Evolutionary conservation across 108 stramenopile species (phyloP), one percentile per base, ranked within the genome.

Genomic region (Fragilariopsis cylindrus): DNA sequence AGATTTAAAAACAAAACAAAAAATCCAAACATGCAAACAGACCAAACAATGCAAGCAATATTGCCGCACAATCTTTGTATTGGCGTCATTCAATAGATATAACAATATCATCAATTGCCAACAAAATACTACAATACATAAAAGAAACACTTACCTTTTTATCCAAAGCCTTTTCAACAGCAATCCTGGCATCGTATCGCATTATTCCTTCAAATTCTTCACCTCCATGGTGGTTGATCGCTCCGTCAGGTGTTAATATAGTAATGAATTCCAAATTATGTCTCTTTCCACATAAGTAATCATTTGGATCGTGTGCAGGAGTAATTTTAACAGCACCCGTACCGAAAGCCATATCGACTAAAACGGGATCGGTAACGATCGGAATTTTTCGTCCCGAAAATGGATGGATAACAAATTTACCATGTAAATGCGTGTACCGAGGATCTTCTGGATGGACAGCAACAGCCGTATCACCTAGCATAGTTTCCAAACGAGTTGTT

Each of bases 251-350:
- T 48, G 88, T 90, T 68, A 99, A 74, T 9, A 99, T 75, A 21
- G 92, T 94, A 55, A 98, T 94, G 73, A 98, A 98, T 76, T 94
- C 91, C 76, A 99, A 85, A 58, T 90, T 84, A 79, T 99, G 96
- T 46, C 98, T 80, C 84, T 94, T 96, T 52, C 99, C 99, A 76
- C 97, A 98, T 71, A 94, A 94, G 88, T 97, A 99, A 92, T 99
- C 99, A 70, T 99, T 98, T 5, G 98, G 99, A 84, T 99, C 99
- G 73, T 99, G 98, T 4, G 97, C 99, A 9, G 99, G 99, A 5
- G 99, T 99, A 70, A 99, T 96, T 86, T 99, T 99, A 48, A 99
- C 99, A 53, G 98, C 98, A 58, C 98, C 99, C 1, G 99, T 99
- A 72, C 99, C 99, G 79, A 98, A 98, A 39, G 77, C 70, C 99